Conservation (phyloP, 371 early-diverging fungal species). For the Saksenaea vasiformis region DNA sequence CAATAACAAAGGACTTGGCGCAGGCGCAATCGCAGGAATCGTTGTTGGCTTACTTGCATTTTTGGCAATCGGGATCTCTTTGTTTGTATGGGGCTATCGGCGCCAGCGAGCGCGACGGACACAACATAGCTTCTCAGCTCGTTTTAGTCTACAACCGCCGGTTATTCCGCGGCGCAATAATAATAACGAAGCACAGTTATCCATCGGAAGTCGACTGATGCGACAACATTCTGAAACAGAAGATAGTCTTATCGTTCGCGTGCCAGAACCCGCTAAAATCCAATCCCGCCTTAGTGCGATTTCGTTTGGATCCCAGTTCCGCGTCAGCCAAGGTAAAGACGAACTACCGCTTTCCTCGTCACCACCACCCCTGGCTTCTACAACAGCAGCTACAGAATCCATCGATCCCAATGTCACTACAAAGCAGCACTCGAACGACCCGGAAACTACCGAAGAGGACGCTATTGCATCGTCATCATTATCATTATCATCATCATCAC, state of each 20-base stretch:
- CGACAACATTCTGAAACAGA: conserved; percentile 1
- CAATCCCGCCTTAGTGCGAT: conserved; percentile 12
- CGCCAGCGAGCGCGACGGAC: conserved; percentile 10
- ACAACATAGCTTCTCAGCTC: neutral
- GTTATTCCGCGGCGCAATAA: neutral
- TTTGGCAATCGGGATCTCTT: conserved; percentile 23
- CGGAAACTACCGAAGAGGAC: conserved; percentile 6
- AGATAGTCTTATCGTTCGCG: neutral
- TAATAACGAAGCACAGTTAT: neutral
- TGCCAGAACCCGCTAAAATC: conserved; percentile 5
- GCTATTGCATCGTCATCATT: too few relatives aligned
- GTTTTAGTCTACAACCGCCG: neutral
- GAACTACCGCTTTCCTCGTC: conserved; percentile 1
- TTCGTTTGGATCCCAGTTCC: conserved; percentile 30
- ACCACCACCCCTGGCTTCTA: neutral
- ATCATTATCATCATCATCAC: too few relatives aligned
- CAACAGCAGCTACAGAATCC: neutral
- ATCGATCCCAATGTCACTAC: conserved; percentile 3
- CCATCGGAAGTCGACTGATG: neutral
- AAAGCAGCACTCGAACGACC: neutral
- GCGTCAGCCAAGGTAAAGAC: neutral
- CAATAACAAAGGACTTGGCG: conserved; percentile 16
- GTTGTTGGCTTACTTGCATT: conserved; percentile 32
- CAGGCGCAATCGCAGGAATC: conserved; percentile 43
- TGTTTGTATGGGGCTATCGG: conserved; percentile 24